These are phyloP conservation scores for Nidularia pulvinata DNA, from an alignment of 768 basidiomycete species.

Conservation along the genomic window DNA sequence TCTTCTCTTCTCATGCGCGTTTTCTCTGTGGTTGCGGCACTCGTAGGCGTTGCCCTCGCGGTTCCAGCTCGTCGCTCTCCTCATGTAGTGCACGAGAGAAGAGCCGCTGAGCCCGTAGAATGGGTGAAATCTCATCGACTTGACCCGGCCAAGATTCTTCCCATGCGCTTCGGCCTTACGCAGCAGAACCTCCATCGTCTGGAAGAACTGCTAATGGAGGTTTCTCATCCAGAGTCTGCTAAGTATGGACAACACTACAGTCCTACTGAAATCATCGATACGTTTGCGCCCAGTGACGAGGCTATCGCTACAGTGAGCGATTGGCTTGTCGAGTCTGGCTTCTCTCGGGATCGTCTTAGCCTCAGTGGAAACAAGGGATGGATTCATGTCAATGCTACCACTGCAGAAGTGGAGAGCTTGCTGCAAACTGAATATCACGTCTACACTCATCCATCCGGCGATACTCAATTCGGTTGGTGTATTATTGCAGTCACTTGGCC, in stretches of 20 bases:
- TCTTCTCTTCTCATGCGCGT: background rate
- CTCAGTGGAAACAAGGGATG: conserved; percentile 37
- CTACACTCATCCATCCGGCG: conserved; percentile 36
- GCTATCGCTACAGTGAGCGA: conserved; percentile 35
- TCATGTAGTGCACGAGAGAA: conserved; percentile 25
- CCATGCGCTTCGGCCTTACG: conserved; percentile 46
- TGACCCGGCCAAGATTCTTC: conserved; percentile 25
- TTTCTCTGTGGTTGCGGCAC: background rate
- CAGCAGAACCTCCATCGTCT: conserved; percentile 45
- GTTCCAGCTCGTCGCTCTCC: background rate
- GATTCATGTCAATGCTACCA: conserved; percentile 38
- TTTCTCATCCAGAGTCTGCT: conserved; percentile 50
- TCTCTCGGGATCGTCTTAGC: conserved; percentile 31
- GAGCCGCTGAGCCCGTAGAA: conserved; percentile 20
- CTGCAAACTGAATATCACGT: conserved; percentile 46
- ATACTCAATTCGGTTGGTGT: conserved; percentile 34
- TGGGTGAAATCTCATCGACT: conserved; percentile 19
- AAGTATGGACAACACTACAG: conserved; percentile 52
- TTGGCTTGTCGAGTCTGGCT: conserved; percentile 43
- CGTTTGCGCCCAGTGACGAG: conserved; percentile 43
- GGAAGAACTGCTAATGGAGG: conserved; percentile 42
- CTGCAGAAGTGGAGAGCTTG: conserved; percentile 37
- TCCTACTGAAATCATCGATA: conserved; percentile 36
- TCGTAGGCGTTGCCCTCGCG: background rate
- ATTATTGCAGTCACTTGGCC: background rate